These are phyloP conservation scores for Aphanomyces stellatus DNA, from an alignment of 352 stramenopile species.

Conservation along the genomic window DNA sequence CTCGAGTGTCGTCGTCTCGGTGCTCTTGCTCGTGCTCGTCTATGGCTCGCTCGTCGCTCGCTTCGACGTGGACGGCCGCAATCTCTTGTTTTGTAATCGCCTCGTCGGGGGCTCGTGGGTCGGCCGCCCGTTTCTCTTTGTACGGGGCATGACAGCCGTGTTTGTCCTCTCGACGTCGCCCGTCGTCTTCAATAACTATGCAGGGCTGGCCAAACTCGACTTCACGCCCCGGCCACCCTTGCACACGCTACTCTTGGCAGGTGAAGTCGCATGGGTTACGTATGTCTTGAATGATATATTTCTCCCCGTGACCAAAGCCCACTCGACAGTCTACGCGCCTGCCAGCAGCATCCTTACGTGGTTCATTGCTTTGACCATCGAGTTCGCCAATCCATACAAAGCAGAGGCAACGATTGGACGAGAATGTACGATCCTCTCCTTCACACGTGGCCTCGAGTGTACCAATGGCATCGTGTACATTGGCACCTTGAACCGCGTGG, in stretches of 20 bases:
- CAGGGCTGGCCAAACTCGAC: background rate
- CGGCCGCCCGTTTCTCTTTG: background rate
- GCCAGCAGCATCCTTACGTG: background rate
- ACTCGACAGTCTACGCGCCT: background rate
- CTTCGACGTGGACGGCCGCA: background rate
- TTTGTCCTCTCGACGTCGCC: slow-evolving; percentile 7
- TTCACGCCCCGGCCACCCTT: background rate
- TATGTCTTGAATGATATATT: slow-evolving; percentile 8
- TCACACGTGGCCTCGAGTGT: background rate
- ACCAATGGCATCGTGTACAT: background rate
- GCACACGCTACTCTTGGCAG: background rate
- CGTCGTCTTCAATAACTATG: background rate
- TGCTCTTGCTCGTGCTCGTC: background rate
- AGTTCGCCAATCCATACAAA: background rate
- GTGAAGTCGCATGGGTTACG: slow-evolving; percentile 6
- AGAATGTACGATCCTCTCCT: background rate
- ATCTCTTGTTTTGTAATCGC: background rate
- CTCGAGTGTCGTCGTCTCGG: background rate
- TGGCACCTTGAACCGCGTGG: background rate
- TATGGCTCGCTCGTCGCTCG: background rate
- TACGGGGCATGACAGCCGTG: background rate
- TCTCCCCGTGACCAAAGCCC: background rate
- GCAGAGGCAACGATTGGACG: background rate
- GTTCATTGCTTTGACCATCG: background rate
- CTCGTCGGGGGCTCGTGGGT: background rate